Evolutionary conservation across 345 rosid genomes (phyloP), one percentile per base, ranked within the genome.

Genomic region (Rhizophora apiculata): DNA sequence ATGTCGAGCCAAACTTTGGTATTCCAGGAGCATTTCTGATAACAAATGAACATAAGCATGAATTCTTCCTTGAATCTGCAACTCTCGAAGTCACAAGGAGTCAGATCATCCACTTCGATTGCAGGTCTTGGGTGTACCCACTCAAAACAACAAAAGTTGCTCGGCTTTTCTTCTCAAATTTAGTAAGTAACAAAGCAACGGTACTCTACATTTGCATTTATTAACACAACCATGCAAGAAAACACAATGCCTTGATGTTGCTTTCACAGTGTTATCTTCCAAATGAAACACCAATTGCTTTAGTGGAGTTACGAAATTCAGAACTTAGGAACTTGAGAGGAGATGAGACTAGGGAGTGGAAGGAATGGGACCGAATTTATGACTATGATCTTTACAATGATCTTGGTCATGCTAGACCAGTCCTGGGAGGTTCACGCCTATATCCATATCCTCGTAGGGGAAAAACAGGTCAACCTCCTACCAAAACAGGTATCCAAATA

Each of bases 121-220:
- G 90, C 77, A 73, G 74, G 15, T 85, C 93, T 21, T 86, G 89
- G 90, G 80, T 88, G 4, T 85, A 86, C 68, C 93, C 93, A 0
- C 7, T 77, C 68, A 54, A 77, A 31, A 72, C 54, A 46, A 84
- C 89, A 16, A 57, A 64, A 70, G 59, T 74, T 43, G 69, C 30
- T 36, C 78, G 88, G 19, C 48, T 86, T 70, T 88, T 88, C 83
- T 86, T 88, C 82, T 70, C 85, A 55, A 82, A 75, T 71, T 56
- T 61, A 8, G 93, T 80, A 79, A 69, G 85, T 69, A 37, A 16
- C 8, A 52, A 39, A 10, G 24, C 51, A 51, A 27, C 19, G 52
- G 10, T 4, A 13, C 15, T 52, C 26, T 51, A 19, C 16, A 29
- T 27, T 13, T 20, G 6, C 16, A 57, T 3, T 26, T 61, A 51